Evolutionary conservation across 2,329 filamentous ascomycete species (phyloP), one percentile per base, ranked within the genome.

Genomic region (Fusarium phyllophilum): DNA sequence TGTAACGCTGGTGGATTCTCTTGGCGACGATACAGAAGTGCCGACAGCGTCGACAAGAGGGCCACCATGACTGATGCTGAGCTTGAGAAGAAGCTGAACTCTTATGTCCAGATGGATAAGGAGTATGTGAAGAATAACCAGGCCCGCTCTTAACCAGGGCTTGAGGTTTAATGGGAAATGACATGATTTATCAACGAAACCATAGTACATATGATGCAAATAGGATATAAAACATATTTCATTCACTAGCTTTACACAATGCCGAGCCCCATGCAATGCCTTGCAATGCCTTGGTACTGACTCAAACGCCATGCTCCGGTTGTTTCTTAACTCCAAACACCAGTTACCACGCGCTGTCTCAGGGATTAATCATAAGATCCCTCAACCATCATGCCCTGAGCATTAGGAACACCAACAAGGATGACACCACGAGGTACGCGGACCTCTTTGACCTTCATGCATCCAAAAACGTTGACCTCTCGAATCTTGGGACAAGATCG

Each of bases 401-500:
- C 88, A 74, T 89, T 90, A 9, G 89, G 88, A 62, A 90, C 86
- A 12, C 89, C 89, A 31, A 90, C 86, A 6, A 90, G 78, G 38
- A 90, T 86, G 57, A 86, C 87, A 5, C 88, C 88, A 39, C 84
- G 83, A 2, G 89, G 89, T 41, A 90, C 88, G 54, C 81, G 81
- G 24, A 88, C 85, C 45, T 87, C 83, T 76, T 81, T 87, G 44
- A 91, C 88, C 77, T 88, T 89, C 86, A 92, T 91, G 80, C 90
- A 91, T 18, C 90, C 90, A 82, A 91, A 92, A 1, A 91, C 88
- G 54, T 89, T 90, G 54, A 92, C 80, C 76, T 88, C 86, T 72
- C 85, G 85, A 66, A 92, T 80, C 39, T 84, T 88, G 0, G 91
- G 91, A 71, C 92, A 93, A 56, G 85, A 84, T 26, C 88, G 85